phyloP scores from a whole-genome alignment of 2,329 filamentous ascomycete species.

The Botrytis fragariae region DNA sequence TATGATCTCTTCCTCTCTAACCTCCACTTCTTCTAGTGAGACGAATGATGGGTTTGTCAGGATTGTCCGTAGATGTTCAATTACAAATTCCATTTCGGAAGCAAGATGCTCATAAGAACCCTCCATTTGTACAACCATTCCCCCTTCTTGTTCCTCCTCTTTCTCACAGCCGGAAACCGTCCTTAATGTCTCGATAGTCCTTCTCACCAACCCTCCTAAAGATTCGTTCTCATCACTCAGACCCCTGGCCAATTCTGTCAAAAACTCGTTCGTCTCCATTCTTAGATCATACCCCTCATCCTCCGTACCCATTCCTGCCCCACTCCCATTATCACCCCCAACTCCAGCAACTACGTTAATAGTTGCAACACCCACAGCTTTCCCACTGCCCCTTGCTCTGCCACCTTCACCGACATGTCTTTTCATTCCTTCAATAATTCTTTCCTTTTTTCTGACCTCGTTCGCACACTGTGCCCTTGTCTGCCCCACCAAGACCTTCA shows the following conservation, averaged over 20 bases:
- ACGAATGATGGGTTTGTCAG: slow-evolving; percentile 96
- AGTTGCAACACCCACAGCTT: slow-evolving; percentile 53
- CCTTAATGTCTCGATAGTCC: slow-evolving; percentile 68
- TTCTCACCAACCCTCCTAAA: slow-evolving; percentile 68
- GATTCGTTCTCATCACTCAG: slow-evolving; percentile 91
- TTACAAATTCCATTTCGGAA: slow-evolving; percentile 69
- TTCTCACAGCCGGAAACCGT: slow-evolving; percentile 62
- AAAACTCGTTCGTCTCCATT: slow-evolving; percentile 85
- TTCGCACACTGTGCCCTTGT: slow-evolving; percentile 84
- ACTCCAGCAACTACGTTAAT: slow-evolving; percentile 57
- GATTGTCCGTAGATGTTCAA: slow-evolving; percentile 78
- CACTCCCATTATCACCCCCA: slow-evolving; percentile 41
- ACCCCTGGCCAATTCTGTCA: slow-evolving; percentile 78
- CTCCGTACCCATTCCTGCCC: slow-evolving; percentile 33
- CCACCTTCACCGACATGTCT: slow-evolving; percentile 74
- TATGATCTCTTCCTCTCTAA: slow-evolving; percentile 88
- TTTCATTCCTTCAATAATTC: slow-evolving; percentile 86
- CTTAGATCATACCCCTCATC: slow-evolving; percentile 66
- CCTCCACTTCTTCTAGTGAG: slow-evolving; percentile 86
- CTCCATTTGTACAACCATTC: slow-evolving; percentile 34
- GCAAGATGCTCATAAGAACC: slow-evolving; percentile 63
- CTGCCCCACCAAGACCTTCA: slow-evolving; percentile 78
- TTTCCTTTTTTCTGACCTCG: slow-evolving; percentile 85
- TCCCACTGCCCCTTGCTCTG: slow-evolving; percentile 57
- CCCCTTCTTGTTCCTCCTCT: slow-evolving; percentile 35